Conservation (phyloP, 1,139 yeast species). For the Protomyces inouyei region DNA sequence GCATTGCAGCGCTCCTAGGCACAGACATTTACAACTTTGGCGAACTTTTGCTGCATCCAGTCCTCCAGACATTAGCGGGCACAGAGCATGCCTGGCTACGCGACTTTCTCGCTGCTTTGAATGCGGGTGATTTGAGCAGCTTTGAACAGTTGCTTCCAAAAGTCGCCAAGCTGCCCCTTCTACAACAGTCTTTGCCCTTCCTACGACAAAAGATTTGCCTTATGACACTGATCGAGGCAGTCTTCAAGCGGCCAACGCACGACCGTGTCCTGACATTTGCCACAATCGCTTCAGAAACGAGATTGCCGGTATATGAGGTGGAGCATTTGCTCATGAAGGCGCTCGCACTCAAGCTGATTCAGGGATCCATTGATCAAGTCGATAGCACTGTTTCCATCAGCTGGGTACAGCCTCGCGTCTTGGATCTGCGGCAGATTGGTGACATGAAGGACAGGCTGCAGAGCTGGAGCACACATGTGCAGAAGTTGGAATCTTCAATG, state of each 20-base stretch:
- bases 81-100: slow-evolving; percentile 67
- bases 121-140: slow-evolving; percentile 66
- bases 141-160: slow-evolving; percentile 51
- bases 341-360: slow-evolving; percentile 70
- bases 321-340: slow-evolving; percentile 91
- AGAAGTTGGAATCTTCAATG: slow-evolving; percentile 48
- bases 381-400: slow-evolving; percentile 69
- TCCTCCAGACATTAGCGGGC: slow-evolving; percentile 54
- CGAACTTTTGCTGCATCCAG: slow-evolving; percentile 85
- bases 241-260: slow-evolving; percentile 70
- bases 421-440: slow-evolving; percentile 72
- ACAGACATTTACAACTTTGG: slow-evolving; percentile 94
- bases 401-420: slow-evolving; percentile 94
- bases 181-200: slow-evolving; percentile 58
- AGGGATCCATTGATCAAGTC: slow-evolving; percentile 86
- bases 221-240: slow-evolving; percentile 83
- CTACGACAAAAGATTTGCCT: slow-evolving; percentile 86
- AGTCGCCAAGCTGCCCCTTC: slow-evolving; percentile 53
- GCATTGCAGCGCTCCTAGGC: slow-evolving; percentile 84
- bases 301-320: slow-evolving; percentile 63
- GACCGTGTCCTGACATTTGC: slow-evolving; percentile 67
- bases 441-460: slow-evolving; percentile 68
- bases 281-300: slow-evolving; percentile 73
- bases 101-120: slow-evolving; percentile 62
- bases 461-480: slow-evolving; percentile 74